Conservation (phyloP, 306 rosid genomes). For the Rubus parviflorus region DNA sequence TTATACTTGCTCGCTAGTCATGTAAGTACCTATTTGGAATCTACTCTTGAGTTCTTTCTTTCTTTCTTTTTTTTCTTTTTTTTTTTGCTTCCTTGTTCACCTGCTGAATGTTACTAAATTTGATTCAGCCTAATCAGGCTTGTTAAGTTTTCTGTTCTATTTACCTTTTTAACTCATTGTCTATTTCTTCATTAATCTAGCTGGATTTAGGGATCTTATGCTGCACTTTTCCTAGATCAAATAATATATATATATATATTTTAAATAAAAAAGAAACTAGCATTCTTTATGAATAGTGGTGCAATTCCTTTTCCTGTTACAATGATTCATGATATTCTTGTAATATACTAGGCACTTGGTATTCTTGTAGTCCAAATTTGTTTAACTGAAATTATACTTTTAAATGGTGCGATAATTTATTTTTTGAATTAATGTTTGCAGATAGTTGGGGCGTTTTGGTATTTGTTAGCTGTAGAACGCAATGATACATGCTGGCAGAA, state of each 20-base stretch:
- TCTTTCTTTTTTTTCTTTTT: neutral
- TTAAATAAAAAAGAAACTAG: neutral
- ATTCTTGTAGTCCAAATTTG: neutral
- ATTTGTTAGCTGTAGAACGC: slow-evolving; percentile 86
- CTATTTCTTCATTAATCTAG: neutral
- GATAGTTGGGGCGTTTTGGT: slow-evolving; percentile 98
- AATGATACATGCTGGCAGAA: slow-evolving; percentile 93
- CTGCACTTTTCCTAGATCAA: neutral
- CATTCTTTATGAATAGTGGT: neutral
- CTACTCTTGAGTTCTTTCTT: neutral
- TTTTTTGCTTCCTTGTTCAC: slow-evolving; percentile 21
- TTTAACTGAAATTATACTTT: neutral
- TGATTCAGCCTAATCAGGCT: neutral
- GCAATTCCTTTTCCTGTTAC: neutral
- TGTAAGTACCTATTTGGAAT: slow-evolving; percentile 53
- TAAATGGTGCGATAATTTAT: neutral
- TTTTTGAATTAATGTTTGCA: slow-evolving; percentile 38
- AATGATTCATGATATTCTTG: neutral
- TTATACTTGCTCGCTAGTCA: slow-evolving; percentile 98
- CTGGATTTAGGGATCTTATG: neutral
- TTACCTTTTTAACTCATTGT: neutral
- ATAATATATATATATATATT: neutral
- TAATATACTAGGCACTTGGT: neutral
- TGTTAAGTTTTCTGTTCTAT: slow-evolving; percentile 6
- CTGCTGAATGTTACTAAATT: slow-evolving; percentile 19